phyloP scores from a whole-genome alignment of 1,139 yeast genomes.

The Suhomyces wounanorum region DNA sequence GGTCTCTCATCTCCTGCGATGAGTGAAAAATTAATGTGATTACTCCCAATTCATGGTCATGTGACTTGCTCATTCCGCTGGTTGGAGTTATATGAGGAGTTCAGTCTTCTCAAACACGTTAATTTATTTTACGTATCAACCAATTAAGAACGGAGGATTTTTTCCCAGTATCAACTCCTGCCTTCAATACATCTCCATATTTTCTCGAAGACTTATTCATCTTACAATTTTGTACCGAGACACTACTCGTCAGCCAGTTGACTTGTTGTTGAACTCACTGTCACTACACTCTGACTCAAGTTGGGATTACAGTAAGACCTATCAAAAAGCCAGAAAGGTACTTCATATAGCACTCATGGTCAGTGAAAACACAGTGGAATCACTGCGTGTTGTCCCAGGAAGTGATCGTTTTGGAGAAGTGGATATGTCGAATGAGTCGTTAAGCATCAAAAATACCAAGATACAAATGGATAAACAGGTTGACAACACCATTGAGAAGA shows the following conservation, averaged over 20 bases:
- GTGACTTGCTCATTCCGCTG: constrained; percentile 1
- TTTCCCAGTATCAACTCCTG: background rate
- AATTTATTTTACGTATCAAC: background rate
- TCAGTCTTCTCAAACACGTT: background rate
- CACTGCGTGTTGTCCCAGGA: background rate
- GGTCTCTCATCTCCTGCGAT: constrained; percentile 7
- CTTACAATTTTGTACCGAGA: background rate
- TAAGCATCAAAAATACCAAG: background rate
- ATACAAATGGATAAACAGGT: background rate
- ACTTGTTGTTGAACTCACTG: background rate
- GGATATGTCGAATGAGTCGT: background rate
- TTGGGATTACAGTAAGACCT: background rate
- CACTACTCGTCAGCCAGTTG: background rate
- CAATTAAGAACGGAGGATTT: background rate
- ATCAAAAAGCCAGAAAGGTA: background rate
- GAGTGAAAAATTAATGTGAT: constrained; percentile 11
- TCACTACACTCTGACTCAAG: background rate
- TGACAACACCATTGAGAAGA: background rate
- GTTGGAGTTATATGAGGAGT: background rate
- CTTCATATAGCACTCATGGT: background rate
- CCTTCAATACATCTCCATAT: background rate
- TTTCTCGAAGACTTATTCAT: background rate
- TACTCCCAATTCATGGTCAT: constrained; percentile 2
- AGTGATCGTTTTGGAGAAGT: background rate
- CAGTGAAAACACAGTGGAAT: background rate